Conservation (phyloP, 2,329 filamentous ascomycete genomes). For the Trichoderma harzianum region DNA sequence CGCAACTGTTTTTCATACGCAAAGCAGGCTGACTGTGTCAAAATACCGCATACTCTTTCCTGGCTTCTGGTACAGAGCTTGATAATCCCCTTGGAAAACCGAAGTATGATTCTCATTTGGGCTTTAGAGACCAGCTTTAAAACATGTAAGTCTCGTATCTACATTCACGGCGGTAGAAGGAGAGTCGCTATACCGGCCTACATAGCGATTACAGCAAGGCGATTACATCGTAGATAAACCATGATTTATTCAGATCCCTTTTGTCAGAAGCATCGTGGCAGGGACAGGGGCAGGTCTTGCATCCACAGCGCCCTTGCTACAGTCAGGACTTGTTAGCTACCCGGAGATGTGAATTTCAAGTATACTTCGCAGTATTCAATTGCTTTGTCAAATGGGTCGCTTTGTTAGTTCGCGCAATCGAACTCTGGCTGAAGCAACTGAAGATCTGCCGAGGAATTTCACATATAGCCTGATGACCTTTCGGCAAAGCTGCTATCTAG, state of each 20-base stretch:
- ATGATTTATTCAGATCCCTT: not conserved
- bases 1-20: not conserved
- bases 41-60: not conserved
- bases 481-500: accelerated
- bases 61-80: not conserved
- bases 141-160: not conserved
- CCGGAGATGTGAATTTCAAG: not conserved
- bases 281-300: not conserved
- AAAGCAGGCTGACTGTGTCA: accelerated
- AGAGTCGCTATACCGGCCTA: not conserved
- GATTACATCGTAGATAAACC: not conserved
- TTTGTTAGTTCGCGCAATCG: not conserved
- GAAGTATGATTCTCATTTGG: not conserved
- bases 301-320: not conserved
- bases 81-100: not conserved
- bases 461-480: not conserved
- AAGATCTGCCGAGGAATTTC: not conserved
- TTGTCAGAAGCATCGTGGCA: not conserved
- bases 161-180: not conserved
- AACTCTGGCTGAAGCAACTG: not conserved
- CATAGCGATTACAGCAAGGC: not conserved
- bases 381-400: not conserved
- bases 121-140: not conserved
- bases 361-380: not conserved
- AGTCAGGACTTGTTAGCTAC: not conserved